These are phyloP conservation scores for Lipomyces spencermartinsiae DNA, from an alignment of 805 yeast genomes.

Conservation along the genomic window DNA sequence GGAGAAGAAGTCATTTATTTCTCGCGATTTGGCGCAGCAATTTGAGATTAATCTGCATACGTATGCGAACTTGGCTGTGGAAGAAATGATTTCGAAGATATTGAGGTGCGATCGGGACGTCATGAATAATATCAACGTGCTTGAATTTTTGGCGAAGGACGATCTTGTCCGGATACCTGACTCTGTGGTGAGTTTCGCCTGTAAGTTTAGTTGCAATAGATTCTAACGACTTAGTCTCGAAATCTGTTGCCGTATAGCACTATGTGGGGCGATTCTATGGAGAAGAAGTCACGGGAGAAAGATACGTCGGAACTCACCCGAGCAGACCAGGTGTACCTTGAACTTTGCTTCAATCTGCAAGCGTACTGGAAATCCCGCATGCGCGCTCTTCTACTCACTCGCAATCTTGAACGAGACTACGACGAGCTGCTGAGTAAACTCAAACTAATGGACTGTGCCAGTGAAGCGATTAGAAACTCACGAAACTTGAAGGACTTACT, in stretches of 20 bases:
- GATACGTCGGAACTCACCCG: constrained; percentile 80
- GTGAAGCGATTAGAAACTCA: constrained; percentile 67
- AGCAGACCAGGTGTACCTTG: constrained; percentile 84
- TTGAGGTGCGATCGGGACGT: constrained; percentile 78
- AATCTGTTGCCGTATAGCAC: constrained; percentile 81
- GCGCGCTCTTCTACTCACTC: constrained; percentile 74
- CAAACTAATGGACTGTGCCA: constrained; percentile 74
- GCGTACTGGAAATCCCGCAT: constrained; percentile 93
- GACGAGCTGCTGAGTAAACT: constrained; percentile 71
- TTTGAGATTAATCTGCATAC: constrained; percentile 92
- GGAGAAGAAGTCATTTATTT: constrained; percentile 69
- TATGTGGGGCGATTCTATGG: constrained; percentile 62
- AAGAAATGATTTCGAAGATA: constrained; percentile 70
- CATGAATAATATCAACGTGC: constrained; percentile 68
- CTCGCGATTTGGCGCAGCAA: constrained; percentile 89
- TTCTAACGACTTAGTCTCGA: constrained; percentile 51
- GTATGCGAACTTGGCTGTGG: constrained; percentile 66
- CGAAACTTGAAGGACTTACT: constrained; percentile 72
- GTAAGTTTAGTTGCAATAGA: neutral
- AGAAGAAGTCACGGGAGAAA: constrained; percentile 58
- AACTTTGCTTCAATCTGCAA: constrained; percentile 79
- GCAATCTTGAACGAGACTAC: constrained; percentile 80
- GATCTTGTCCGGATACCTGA: constrained; percentile 78
- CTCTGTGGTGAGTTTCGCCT: constrained; percentile 49
- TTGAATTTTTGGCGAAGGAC: constrained; percentile 83